These are phyloP conservation scores for Trichoderma arundinaceum DNA, from an alignment of 2,329 filamentous ascomycete species.

Conservation along the genomic window DNA sequence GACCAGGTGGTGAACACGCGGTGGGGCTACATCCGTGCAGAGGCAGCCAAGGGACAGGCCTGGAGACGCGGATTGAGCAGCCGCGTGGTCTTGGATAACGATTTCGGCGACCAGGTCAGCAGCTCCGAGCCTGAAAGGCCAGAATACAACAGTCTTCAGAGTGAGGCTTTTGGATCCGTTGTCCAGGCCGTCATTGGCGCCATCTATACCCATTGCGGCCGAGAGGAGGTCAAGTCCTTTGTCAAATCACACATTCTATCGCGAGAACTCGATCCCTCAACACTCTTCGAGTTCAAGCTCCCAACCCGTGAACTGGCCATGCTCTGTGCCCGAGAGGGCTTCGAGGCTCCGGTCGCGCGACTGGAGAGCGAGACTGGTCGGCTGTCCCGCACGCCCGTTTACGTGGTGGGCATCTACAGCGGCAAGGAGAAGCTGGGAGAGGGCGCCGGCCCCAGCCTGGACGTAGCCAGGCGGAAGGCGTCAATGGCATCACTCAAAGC, in stretches of 20 bases:
- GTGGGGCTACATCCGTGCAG: slow-evolving; percentile 60
- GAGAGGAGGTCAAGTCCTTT: slow-evolving; percentile 79
- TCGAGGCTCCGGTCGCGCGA: slow-evolving; percentile 83
- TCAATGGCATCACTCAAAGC: slow-evolving; percentile 85
- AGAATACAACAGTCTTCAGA: slow-evolving; percentile 71
- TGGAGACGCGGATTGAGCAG: slow-evolving; percentile 73
- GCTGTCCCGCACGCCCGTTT: slow-evolving; percentile 83
- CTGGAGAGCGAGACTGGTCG: slow-evolving; percentile 92
- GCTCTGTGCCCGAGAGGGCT: slow-evolving; percentile 86
- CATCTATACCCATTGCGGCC: slow-evolving; percentile 83
- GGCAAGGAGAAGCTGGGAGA: slow-evolving; percentile 91
- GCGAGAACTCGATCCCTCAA: slow-evolving; percentile 74
- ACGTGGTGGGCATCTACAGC: slow-evolving; percentile 91
- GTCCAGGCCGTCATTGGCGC: slow-evolving; percentile 84
- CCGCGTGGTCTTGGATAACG: slow-evolving; percentile 79
- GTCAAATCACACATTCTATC: slow-evolving; percentile 83
- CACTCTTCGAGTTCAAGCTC: slow-evolving; percentile 81
- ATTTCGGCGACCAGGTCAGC: slow-evolving; percentile 71
- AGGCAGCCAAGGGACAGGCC: slow-evolving; percentile 52
- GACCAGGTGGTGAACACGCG: slow-evolving; percentile 53
- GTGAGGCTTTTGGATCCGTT: slow-evolving; percentile 73
- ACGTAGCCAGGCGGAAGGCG: slow-evolving; percentile 78
- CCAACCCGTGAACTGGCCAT: slow-evolving; percentile 83
- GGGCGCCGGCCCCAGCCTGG: slow-evolving; percentile 77
- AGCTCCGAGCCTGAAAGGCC: slow-evolving; percentile 39